Evolutionary conservation across 495 filamentous ascomycete genomes (phyloP), one percentile per base, ranked within the genome.

Genomic region (Beverwykella pulmonaria): DNA sequence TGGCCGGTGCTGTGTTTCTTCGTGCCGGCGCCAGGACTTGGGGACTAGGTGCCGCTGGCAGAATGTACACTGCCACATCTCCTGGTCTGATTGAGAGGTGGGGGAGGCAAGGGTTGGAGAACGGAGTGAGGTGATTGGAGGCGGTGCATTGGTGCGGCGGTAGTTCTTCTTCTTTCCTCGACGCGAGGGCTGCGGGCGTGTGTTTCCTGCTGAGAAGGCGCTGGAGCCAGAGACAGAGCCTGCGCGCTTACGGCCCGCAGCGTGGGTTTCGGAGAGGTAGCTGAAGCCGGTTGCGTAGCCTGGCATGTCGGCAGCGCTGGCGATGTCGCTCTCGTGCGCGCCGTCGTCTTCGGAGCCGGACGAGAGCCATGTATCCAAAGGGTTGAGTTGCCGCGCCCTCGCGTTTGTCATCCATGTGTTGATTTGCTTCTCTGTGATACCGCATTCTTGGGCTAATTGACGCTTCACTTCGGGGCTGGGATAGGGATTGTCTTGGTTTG

Each of bases 21-120:
- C 71, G 62, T 74, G 71, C 12, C 71, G 68, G 15, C 65, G 68
- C 71, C 71, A 74, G 29, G 63, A 65, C 36, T 69, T 74, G 20
- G 63, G 65, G 14, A 62, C 57, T 0, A 74, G 53, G 14, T 32
- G 47, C 14, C 32, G 49, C 4, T 15, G 50, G 54, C 71, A 74
- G 59, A 74, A 69, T 17, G 65, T 71, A 49, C 70, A 72, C 48
- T 69, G 70, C 66, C 67, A 72, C n/a, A 36, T 66, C 23, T 72
- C 62, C 49, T 60, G 54, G 20, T 65, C 53, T 8, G 61, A 22
- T 19, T 34, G 56, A 34, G 60, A 56, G 26, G 25, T 34, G 56
- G 47, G 29, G 1, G 56, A 30, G 56, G 6, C 6, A 20, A 49
- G 30, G 23, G 48, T 56, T 1, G 25, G 64, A 15, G 52, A 57